Percentiles rank a stretch among this genome's conserved stretches.
phyloP scores from a whole-genome alignment of 2,329 filamentous ascomycete genomes.

The Aspergillus chevalieri region DNA sequence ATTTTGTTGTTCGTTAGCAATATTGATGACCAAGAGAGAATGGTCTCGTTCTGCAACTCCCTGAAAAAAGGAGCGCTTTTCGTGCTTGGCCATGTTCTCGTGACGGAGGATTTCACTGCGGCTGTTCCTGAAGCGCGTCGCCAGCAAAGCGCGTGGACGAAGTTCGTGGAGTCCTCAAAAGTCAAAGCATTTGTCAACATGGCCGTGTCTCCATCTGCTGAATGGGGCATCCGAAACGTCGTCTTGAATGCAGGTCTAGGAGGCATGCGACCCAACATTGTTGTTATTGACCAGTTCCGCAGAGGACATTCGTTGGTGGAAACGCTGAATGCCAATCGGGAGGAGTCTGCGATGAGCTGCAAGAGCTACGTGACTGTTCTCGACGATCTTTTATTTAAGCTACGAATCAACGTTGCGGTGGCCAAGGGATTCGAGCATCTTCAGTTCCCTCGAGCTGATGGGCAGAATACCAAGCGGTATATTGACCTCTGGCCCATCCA shows the following conservation, averaged over 20 bases:
- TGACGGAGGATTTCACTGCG: conserved; percentile 71
- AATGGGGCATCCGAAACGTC: conserved; percentile 79
- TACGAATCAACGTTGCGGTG: conserved; percentile 78
- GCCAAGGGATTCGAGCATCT: conserved; percentile 74
- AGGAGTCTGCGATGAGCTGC: conserved; percentile 62
- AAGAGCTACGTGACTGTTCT: conserved; percentile 75
- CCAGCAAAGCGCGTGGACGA: conserved; percentile 77
- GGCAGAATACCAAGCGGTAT: conserved; percentile 62
- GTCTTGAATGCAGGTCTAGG: conserved; percentile 75
- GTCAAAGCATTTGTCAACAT: conserved; percentile 90
- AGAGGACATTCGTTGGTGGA: conserved; percentile 53
- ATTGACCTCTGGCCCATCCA: conserved; percentile 91
- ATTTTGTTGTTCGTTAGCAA: conserved; percentile 80
- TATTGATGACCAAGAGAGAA: conserved; percentile 69
- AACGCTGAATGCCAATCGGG: conserved; percentile 49
- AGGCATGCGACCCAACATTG: conserved; percentile 85
- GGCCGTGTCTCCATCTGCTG: conserved; percentile 72
- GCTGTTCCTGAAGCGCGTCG: conserved; percentile 74
- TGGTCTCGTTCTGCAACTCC: conserved; percentile 88
- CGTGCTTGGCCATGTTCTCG: conserved; percentile 80
- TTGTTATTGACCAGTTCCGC: conserved; percentile 70
- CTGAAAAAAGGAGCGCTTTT: conserved; percentile 83
- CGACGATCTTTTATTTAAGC: conserved; percentile 69
- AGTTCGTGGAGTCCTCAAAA: conserved; percentile 76
- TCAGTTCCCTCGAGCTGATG: conserved; percentile 61